These are phyloP conservation scores for Colletotrichum lupini DNA, from an alignment of 2,329 filamentous ascomycete species.

Conservation along the genomic window DNA sequence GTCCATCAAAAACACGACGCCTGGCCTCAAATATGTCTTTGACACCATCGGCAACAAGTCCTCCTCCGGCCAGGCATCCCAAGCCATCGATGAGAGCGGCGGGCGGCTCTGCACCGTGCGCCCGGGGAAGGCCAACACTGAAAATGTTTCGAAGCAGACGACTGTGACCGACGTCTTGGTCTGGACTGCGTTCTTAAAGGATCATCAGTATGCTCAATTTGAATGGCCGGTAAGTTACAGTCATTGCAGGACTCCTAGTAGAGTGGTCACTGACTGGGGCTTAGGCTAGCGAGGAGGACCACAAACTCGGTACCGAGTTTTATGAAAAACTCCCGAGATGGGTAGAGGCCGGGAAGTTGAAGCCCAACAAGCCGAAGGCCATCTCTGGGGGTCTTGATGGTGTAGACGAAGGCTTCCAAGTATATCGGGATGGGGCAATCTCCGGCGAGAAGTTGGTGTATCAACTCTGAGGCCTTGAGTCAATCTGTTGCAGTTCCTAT, in stretches of 20 bases:
- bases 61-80: conserved; percentile 47
- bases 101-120: conserved; percentile 53
- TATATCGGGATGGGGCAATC: conserved; percentile 51
- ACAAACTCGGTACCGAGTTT: conserved; percentile 48
- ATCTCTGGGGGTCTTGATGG: conserved; percentile 44
- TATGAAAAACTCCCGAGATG: conserved; percentile 48
- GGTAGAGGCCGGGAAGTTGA: conserved; percentile 47
- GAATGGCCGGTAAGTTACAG: conserved; percentile 48
- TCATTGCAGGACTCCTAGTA: background rate
- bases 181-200: conserved; percentile 54
- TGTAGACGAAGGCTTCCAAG: conserved; percentile 49
- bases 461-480: conserved; percentile 37
- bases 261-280: background rate
- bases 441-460: conserved; percentile 54
- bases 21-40: conserved; percentile 49
- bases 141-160: conserved; percentile 45
- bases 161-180: conserved; percentile 55
- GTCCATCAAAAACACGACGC: conserved; percentile 46
- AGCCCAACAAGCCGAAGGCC: conserved; percentile 46
- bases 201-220: conserved; percentile 48
- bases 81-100: conserved; percentile 40
- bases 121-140: conserved; percentile 51
- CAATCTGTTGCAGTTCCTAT: background rate
- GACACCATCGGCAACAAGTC: conserved; percentile 54
- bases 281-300: conserved; percentile 48